A percentile compares a stretch with the other conserved stretches of the same genome.
phyloP scores from a whole-genome alignment of 106 monocot genomes.

The Dendrobium officinale region DNA sequence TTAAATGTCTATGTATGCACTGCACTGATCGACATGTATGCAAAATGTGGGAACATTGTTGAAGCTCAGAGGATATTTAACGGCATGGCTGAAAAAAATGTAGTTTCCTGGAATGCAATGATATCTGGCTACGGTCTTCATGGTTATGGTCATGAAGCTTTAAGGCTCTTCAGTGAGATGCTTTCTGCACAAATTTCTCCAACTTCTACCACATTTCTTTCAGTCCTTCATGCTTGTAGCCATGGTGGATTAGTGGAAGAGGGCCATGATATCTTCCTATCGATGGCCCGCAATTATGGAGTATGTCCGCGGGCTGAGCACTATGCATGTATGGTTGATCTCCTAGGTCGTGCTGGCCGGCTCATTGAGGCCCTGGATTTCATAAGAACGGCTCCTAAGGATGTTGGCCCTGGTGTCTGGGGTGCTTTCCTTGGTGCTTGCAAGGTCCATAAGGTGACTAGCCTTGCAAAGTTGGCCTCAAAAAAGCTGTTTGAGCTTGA shows the following conservation, averaged over 20 bases:
- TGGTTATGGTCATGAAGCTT: conserved; percentile 53
- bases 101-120: conserved; percentile 77
- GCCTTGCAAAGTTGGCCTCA: conserved; percentile 46
- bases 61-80: conserved; percentile 53
- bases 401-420: conserved; percentile 51
- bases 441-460: conserved; percentile 52
- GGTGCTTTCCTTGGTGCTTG: conserved; percentile 81
- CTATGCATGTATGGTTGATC: conserved; percentile 77
- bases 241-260: conserved; percentile 71
- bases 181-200: conserved; percentile 26
- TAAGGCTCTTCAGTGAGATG: conserved; percentile 51
- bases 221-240: conserved; percentile 73
- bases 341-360: conserved; percentile 66
- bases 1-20: conserved; percentile 71
- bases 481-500: conserved; percentile 62
- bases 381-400: conserved; percentile 30
- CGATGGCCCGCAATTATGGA: conserved; percentile 37
- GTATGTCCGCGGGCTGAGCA: conserved; percentile 45
- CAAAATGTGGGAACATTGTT: conserved; percentile 62
- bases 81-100: conserved; percentile 61
- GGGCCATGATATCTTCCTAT: conserved; percentile 33
- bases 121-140: conserved; percentile 74
- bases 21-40: conserved; percentile 89
- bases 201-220: conserved; percentile 50
- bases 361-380: conserved; percentile 52